phyloP scores from a whole-genome alignment of 176 grass and related monocot species.

The Musa troglodytarum region DNA sequence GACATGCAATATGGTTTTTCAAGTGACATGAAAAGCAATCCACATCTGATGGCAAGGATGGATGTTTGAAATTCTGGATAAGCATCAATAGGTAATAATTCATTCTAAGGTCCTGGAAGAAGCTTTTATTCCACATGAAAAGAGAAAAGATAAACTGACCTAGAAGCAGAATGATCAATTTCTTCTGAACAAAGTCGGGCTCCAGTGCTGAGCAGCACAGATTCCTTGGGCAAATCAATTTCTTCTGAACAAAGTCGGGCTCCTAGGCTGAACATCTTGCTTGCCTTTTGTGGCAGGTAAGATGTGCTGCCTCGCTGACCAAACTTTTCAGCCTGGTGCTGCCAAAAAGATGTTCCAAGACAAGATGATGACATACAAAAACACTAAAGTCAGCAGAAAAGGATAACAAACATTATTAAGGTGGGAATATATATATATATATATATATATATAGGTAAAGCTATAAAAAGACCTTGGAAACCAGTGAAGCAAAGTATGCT shows the following conservation, averaged over 20 bases:
- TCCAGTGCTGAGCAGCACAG: conserved; percentile 17
- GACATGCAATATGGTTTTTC: too few species aligned
- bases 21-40: too few species aligned
- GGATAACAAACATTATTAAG: background rate
- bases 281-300: conserved; percentile 19
- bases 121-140: too few species aligned
- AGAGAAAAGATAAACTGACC: conserved; percentile 11
- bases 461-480: conserved; percentile 50
- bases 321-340: conserved; percentile 46
- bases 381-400: background rate
- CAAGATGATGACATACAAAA: background rate
- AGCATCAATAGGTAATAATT: too few species aligned
- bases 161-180: conserved; percentile 31
- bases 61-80: background rate
- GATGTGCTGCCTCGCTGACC: conserved; percentile 12
- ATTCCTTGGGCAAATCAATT: conserved; percentile 36
- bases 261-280: conserved; percentile 15
- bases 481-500: conserved; percentile 67
- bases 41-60: too few species aligned
- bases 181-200: conserved; percentile 28
- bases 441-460: too few species aligned
- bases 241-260: conserved; percentile 27
- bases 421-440: background rate
- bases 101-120: background rate
- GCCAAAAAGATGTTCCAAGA: conserved; percentile 30